These are phyloP conservation scores for Cerioporus squamosus DNA, from an alignment of 1,284 basidiomycete species.

Conservation along the genomic window DNA sequence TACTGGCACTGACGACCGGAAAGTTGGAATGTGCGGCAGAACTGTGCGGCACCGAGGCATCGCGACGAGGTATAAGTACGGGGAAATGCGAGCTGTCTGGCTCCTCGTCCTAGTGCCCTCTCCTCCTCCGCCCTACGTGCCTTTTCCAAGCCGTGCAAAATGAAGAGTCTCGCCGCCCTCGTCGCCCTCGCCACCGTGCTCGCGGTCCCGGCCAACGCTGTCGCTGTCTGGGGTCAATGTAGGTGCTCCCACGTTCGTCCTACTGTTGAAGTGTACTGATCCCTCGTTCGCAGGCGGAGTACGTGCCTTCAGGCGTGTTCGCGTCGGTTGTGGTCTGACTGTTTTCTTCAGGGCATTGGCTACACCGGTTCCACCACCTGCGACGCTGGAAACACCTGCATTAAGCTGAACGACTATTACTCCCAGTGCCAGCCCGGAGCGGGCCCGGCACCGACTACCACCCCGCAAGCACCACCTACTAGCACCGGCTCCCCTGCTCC, in stretches of 20 bases:
- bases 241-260: background rate
- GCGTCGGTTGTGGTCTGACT: background rate
- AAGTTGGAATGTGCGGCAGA: background rate
- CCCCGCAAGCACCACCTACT: constrained; percentile 3
- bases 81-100: background rate
- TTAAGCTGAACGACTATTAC: constrained; percentile 28
- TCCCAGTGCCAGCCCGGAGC: constrained; percentile 30
- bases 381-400: constrained; percentile 26
- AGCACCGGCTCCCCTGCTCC: constrained; percentile 4
- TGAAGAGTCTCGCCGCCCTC: constrained; percentile 32
- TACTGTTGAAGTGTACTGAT: too few relatives aligned
- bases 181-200: constrained; percentile 30
- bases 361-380: constrained; percentile 28
- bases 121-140: background rate
- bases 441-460: constrained; percentile 9
- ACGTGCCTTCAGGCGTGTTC: background rate
- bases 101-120: background rate
- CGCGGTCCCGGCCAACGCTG: constrained; percentile 27
- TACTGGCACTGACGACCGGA: background rate
- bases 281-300: constrained; percentile 18
- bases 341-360: constrained; percentile 21
- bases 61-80: constrained; percentile 3
- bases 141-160: constrained; percentile 10
- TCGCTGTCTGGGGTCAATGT: constrained; percentile 34
- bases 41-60: background rate